phyloP scores from a whole-genome alignment of 768 basidiomycete species.

The Termitomyces bulborhizus region DNA sequence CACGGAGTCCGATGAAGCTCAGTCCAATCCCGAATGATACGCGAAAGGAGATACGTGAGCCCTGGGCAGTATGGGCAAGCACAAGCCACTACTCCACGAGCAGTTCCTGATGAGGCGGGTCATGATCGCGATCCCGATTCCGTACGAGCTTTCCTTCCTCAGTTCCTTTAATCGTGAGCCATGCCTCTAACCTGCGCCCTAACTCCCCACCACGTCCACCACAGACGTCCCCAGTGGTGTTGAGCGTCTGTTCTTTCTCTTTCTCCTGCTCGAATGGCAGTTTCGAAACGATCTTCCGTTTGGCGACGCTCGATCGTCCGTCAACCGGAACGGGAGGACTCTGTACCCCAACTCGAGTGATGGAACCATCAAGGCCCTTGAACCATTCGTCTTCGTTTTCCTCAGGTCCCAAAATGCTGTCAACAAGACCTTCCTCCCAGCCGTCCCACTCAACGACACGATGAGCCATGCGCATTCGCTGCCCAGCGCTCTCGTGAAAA shows the following conservation, averaged over 20 bases:
- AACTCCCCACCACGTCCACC: slow-evolving; percentile 77
- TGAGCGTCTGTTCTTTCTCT: slow-evolving; percentile 65
- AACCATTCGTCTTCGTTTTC: slow-evolving; percentile 62
- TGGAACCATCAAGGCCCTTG: slow-evolving; percentile 26
- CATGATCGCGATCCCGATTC: slow-evolving; percentile 12
- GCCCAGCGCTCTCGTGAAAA: slow-evolving; percentile 60
- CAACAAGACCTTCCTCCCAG: too few species aligned
- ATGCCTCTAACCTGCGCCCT: slow-evolving; percentile 68
- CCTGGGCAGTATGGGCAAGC: neutral
- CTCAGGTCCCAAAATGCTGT: too few species aligned
- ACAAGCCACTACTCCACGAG: slow-evolving; percentile 2
- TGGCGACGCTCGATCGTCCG: slow-evolving; percentile 11
- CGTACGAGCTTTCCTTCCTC: slow-evolving; percentile 14
- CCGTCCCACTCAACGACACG: slow-evolving; percentile 78
- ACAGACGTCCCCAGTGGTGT: slow-evolving; percentile 69
- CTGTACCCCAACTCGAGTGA: slow-evolving; percentile 10
- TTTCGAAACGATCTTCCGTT: slow-evolving; percentile 34
- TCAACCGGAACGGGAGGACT: slow-evolving; percentile 16
- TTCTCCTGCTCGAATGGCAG: slow-evolving; percentile 52
- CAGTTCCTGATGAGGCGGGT: slow-evolving; percentile 1
- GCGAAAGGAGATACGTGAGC: neutral
- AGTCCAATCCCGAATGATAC: neutral
- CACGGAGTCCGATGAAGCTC: neutral
- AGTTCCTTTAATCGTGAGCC: slow-evolving; percentile 47
- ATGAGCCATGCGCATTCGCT: slow-evolving; percentile 68